These are phyloP conservation scores for Physcomitrellopsis africana DNA, from an alignment of 225 moss, liverwort and hornwort species.

Conservation along the genomic window DNA sequence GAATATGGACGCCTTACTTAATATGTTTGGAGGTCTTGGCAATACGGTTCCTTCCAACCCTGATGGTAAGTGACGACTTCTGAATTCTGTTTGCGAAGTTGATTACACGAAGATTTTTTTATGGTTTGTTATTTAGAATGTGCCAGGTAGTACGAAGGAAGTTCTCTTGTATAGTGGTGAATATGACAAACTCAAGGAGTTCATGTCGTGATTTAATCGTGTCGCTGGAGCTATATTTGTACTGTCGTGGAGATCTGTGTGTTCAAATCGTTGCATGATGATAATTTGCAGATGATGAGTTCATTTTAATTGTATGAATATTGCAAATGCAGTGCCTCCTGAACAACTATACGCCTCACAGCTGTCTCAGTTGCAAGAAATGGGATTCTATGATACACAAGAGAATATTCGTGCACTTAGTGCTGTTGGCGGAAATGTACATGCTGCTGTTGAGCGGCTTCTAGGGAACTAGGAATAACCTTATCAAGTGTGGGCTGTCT, in stretches of 20 bases:
- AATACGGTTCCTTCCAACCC: slow-evolving; percentile 52
- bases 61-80: slow-evolving; percentile 58
- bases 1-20: slow-evolving; percentile 83
- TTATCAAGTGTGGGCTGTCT: slow-evolving; percentile 29
- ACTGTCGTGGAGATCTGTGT: no score
- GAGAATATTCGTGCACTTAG: slow-evolving; percentile 89
- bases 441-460: slow-evolving; percentile 94
- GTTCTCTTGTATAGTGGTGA: no score
- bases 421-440: slow-evolving; percentile 91
- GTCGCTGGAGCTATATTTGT: no score
- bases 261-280: no score
- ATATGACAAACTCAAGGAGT: no score
- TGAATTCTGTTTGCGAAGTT: background rate
- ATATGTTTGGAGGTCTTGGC: slow-evolving; percentile 93
- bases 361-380: slow-evolving; percentile 94
- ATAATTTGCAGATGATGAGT: no score
- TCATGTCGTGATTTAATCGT: no score
- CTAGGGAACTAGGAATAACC: slow-evolving; percentile 77
- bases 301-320: background rate
- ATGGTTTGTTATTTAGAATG: no score
- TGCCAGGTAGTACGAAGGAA: no score
- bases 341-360: slow-evolving; percentile 95
- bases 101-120: background rate
- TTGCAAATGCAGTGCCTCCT: slow-evolving; percentile 64
- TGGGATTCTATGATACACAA: slow-evolving; percentile 93